These are phyloP conservation scores for Pseudomassariella vexata DNA, from an alignment of 2,329 filamentous ascomycete genomes.

Conservation along the genomic window DNA sequence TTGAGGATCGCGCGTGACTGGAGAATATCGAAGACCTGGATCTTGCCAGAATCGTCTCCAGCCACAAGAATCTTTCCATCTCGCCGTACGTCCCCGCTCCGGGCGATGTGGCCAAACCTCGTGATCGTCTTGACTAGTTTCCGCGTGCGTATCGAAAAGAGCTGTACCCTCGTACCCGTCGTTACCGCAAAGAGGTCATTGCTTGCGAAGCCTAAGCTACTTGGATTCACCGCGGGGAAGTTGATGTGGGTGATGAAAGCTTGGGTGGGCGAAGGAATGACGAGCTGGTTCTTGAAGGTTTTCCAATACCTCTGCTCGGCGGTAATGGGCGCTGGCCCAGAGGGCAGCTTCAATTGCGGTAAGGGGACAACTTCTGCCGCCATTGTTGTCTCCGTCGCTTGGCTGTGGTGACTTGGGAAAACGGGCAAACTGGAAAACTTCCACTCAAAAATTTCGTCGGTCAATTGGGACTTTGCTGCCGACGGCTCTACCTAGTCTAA, in stretches of 20 bases:
- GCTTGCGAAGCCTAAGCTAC: constrained; percentile 39
- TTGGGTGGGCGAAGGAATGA: constrained; percentile 84
- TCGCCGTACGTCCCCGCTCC: constrained; percentile 79
- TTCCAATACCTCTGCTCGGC: constrained; percentile 96
- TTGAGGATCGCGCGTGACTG: constrained; percentile 83
- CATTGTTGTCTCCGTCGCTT: constrained; percentile 57
- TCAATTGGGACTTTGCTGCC: constrained; percentile 8
- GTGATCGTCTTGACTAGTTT: constrained; percentile 93
- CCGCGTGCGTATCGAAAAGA: constrained; percentile 87
- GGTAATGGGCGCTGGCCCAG: constrained; percentile 76
- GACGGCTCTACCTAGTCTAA: not conserved
- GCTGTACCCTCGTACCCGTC: constrained; percentile 86
- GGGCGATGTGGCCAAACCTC: constrained; percentile 85
- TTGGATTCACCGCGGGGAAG: constrained; percentile 48
- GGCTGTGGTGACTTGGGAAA: not conserved
- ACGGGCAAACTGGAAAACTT: constrained; percentile 1
- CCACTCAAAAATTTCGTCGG: constrained; percentile 6
- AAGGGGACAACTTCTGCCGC: constrained; percentile 80
- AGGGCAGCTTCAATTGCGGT: constrained; percentile 74
- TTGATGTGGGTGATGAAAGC: constrained; percentile 89
- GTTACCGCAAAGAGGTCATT: constrained; percentile 84
- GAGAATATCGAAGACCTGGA: constrained; percentile 95
- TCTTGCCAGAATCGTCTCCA: constrained; percentile 83
- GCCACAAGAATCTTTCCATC: constrained; percentile 88
- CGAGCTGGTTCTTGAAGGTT: constrained; percentile 84